Base-by-base conservation (phyloP, 2,329 filamentous ascomycete species). In the Pyrenophora teres region DNA sequence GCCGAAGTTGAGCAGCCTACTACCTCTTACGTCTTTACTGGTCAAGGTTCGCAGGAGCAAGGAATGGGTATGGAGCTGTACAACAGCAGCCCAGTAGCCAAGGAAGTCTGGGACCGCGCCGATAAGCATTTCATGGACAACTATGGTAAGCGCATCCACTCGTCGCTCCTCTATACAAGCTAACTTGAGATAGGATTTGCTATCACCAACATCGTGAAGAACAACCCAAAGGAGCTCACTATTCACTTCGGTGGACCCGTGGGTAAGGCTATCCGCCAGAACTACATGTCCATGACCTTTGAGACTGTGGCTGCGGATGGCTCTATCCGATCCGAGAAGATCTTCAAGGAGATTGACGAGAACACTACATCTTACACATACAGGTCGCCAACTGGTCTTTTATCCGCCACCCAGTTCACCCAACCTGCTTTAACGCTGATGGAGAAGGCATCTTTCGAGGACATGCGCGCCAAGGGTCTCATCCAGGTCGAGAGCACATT, bases 41-140 rank as follows among this genome's bases (percentile, higher is more conserved):
- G 94, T 49, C 94, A 99, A 76, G 94, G 94, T 66, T 97, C 92
- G 43, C 95, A 99, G 76, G 94, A 99, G 76, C 94, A 99, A 76
- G 94, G 94, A 57, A 99, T 99, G 94, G 94, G 94, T 77, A 99
- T 99, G 94, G 94, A 97, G 70, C 83, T 99, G 44, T 99, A 99
- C 74, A 88, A 83, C 68, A 96, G 88, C 81, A 97, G 94, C 73
- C 81, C 88, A 32, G 94, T 99, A 16, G 95, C 94, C 57, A 92
- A 92, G 79, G 93, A 96, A 67, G 94, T 99, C 44, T 99, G 94
- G 94, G 94, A 76, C 48, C 70, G 72, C 57, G 95, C 94, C 43
- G 94, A 99, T 78, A 95, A 90, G 77, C 96, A 99, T 74, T 93
- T 99, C 74, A 87, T 97, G 79, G 93, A 97, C 77, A 97, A 96